A percentile compares a stretch with the other conserved stretches of the same genome.
These are phyloP conservation scores for Ballota nigra DNA, from an alignment of 257 asterid genomes.

Conservation along the genomic window DNA sequence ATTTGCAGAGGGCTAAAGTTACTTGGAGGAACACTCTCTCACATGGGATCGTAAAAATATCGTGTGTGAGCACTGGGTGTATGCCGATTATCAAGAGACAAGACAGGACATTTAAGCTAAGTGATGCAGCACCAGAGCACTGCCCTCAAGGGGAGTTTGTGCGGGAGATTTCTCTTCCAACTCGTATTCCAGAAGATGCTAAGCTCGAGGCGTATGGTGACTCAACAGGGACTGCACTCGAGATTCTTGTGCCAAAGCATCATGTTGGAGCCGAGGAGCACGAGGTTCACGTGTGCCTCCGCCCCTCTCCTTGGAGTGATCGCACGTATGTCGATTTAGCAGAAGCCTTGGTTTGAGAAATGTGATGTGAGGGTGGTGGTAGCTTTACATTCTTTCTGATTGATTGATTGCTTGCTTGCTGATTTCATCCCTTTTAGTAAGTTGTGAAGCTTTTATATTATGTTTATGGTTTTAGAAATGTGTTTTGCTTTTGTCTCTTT, in stretches of 20 bases:
- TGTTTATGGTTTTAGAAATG: not conserved
- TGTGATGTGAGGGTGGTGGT: not conserved
- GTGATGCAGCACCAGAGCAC: conserved; percentile 28
- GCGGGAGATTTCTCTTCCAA: conserved; percentile 29
- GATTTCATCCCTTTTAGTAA: not conserved
- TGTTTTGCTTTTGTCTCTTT: not conserved
- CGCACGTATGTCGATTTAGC: conserved; percentile 21
- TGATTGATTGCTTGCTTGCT: conserved; percentile 19
- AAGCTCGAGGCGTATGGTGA: conserved; percentile 30
- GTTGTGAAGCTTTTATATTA: not conserved
- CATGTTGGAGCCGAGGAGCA: conserved; percentile 27
- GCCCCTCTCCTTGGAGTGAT: conserved; percentile 31
- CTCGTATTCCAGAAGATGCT: conserved; percentile 32
- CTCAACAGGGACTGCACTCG: conserved; percentile 29
- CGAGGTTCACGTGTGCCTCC: conserved; percentile 32
- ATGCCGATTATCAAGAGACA: conserved; percentile 28
- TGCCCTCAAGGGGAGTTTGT: conserved; percentile 32
- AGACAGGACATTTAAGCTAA: conserved; percentile 26
- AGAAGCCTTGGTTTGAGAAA: conserved; percentile 26
- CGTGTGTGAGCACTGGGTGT: conserved; percentile 32
- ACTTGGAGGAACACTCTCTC: conserved; percentile 37
- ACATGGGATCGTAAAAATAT: conserved; percentile 26
- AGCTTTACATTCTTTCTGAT: conserved; percentile 20
- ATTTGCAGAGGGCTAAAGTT: conserved; percentile 27
- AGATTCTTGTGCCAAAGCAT: conserved; percentile 31